Conservation (phyloP, 2,329 filamentous ascomycete species). For the Phaeosphaeria sp. region DNA sequence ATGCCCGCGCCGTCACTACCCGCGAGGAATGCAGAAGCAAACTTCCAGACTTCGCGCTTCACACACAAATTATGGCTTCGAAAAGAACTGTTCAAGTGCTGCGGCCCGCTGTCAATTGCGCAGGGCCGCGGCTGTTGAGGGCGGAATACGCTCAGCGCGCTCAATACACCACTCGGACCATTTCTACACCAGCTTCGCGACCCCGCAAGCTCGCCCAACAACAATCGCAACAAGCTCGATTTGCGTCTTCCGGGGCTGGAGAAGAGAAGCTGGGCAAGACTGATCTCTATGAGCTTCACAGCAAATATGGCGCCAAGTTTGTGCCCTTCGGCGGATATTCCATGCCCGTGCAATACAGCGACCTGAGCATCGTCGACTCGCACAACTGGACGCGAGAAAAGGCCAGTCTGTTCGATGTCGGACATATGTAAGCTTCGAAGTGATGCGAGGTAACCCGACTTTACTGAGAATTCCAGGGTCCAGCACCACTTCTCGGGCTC, state of each 20-base stretch:
- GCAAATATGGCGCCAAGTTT: constrained; percentile 85
- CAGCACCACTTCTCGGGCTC: constrained; percentile 86
- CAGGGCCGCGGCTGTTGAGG: constrained; percentile 19
- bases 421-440: constrained; percentile 76
- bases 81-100: constrained; percentile 32
- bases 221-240: constrained; percentile 27
- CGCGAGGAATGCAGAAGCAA: constrained; percentile 13
- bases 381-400: constrained; percentile 89
- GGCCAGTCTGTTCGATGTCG: constrained; percentile 92
- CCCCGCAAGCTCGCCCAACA: constrained; percentile 33
- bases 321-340: constrained; percentile 92
- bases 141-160: constrained; percentile 18
- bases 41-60: constrained; percentile 12
- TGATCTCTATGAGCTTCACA: constrained; percentile 78
- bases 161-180: constrained; percentile 17
- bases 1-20: constrained; percentile 21
- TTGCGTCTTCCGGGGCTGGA: constrained; percentile 36
- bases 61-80: constrained; percentile 35
- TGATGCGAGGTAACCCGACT: background rate
- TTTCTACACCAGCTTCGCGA: constrained; percentile 26
- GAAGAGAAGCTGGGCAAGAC: constrained; percentile 61
- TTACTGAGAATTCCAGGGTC: constrained; percentile 55
- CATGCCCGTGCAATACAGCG: constrained; percentile 91
- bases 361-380: constrained; percentile 79
- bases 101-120: constrained; percentile 35